Evolutionary conservation across 495 filamentous ascomycete species (phyloP), one percentile per base, ranked within the genome.

Genomic region (Aspergillus funiculosus): DNA sequence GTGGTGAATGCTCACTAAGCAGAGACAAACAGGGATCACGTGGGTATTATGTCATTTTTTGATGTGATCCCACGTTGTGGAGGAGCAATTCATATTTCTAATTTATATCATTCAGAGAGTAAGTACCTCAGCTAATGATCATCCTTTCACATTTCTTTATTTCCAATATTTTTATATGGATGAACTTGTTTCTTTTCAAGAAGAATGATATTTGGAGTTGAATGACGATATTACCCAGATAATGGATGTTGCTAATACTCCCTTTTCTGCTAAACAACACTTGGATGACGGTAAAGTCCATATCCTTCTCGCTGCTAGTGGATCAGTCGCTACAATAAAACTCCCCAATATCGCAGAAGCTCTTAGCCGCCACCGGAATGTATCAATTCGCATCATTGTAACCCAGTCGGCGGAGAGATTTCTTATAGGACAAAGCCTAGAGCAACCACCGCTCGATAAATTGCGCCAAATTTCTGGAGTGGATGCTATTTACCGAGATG

Each of bases 311-410:
- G 85, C 83, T 34, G 83, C 83, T 15, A 80, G 77, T 30, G 82
- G 87, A 27, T 82, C 78, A 14, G 89, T 95, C 26, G 91, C 90
- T 35, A 89, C 89, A 6, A 92, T 95, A 66, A 96, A 96, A 57
- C 75, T 96, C 20, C 86, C 86, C 5, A 72, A 75, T 43, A 89
- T 95, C 42, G 59, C 85, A 37, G 43, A 68, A 8, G 63, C 79
- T 1, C 74, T 95, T 5, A 67, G 72, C 39, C 46, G 59, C n/a
- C 51, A 61, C 24, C 51, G 30, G 6, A 73, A 76, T 47, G 74
- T 94, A 29, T 83, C 83, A 21, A 85, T 95, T 59, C 85, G 86
- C 24, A 69, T 95, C 43, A 65, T 95, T 49, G 68, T 95, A 32
- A 91, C 87, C 15, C 63, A 74, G 11, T 78, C 81, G 9, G 85